Evolutionary conservation across 2,329 filamentous ascomycete species (phyloP).

Genomic region (Decorospora gaudefroyi): DNA sequence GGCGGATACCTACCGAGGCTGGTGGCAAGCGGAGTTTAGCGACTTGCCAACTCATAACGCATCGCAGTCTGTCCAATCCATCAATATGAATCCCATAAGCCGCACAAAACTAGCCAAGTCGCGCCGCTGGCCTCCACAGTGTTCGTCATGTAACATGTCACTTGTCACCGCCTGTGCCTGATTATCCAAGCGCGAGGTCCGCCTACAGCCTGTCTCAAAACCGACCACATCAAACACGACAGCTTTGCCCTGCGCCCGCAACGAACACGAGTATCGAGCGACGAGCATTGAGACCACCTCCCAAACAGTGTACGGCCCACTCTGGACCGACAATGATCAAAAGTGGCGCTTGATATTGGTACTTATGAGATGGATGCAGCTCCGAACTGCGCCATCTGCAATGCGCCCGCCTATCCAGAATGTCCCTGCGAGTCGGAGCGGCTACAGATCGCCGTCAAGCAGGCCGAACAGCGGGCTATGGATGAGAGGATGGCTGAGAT

Average conservation of each 20-base stretch:
- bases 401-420: slow-evolving; percentile 47
- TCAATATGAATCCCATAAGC: slow-evolving; percentile 39
- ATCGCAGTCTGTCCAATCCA: slow-evolving; percentile 39
- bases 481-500: slow-evolving; percentile 43
- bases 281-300: slow-evolving; percentile 13
- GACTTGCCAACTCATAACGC: slow-evolving; percentile 47
- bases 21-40: slow-evolving; percentile 35
- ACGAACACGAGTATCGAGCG: too few species aligned
- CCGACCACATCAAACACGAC: slow-evolving; percentile 21
- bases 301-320: slow-evolving; percentile 12
- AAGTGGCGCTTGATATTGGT: slow-evolving; percentile 29
- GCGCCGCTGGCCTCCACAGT: slow-evolving; percentile 26
- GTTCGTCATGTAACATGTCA: slow-evolving; percentile 47
- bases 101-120: slow-evolving; percentile 42
- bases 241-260: slow-evolving; percentile 12
- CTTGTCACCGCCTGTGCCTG: slow-evolving; percentile 45
- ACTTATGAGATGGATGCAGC: slow-evolving; percentile 44
- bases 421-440: slow-evolving; percentile 49
- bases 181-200: slow-evolving; percentile 29
- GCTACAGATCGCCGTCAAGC: slow-evolving; percentile 48
- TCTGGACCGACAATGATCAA: slow-evolving; percentile 37
- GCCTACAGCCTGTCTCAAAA: slow-evolving; percentile 27
- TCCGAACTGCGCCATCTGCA: slow-evolving; percentile 50
- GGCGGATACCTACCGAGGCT: slow-evolving; percentile 22
- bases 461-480: slow-evolving; percentile 48